A percentile compares a stretch with the other conserved stretches of the same genome.
Evolutionary conservation across 2,329 filamentous ascomycete genomes (phyloP).

Genomic region (Neospermospora avenae): DNA sequence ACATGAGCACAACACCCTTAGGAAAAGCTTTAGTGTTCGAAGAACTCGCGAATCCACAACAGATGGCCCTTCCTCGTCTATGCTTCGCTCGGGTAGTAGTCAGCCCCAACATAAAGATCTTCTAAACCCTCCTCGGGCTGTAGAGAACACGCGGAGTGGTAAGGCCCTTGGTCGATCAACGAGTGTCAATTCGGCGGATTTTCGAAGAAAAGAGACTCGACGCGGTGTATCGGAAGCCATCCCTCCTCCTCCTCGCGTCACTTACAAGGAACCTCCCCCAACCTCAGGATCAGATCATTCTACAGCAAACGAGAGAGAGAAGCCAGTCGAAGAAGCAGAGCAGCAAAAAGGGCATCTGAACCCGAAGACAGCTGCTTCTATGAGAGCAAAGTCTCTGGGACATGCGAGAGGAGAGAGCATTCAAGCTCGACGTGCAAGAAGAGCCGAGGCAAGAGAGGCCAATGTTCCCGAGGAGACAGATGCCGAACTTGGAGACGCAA

Average conservation of each 20-base stretch:
- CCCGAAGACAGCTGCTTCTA: constrained; percentile 55
- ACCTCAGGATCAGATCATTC: constrained; percentile 81
- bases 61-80: constrained; percentile 46
- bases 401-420: constrained; percentile 90
- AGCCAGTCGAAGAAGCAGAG: constrained; percentile 40
- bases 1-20: constrained; percentile 62
- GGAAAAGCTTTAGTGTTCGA: constrained; percentile 87
- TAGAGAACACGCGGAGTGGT: constrained; percentile 57
- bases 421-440: constrained; percentile 73
- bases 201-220: constrained; percentile 61
- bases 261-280: constrained; percentile 62
- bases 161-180: constrained; percentile 80
- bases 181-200: constrained; percentile 86
- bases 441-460: constrained; percentile 69
- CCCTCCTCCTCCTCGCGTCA: constrained; percentile 46
- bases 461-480: constrained; percentile 92
- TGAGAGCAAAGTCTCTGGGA: constrained; percentile 81
- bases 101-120: constrained; percentile 76
- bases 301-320: constrained; percentile 47
- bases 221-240: constrained; percentile 53
- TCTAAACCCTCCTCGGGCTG: constrained; percentile 67
- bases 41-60: constrained; percentile 47
- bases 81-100: constrained; percentile 53
- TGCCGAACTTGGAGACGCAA: constrained; percentile 65
- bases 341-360: constrained; percentile 48